Evolutionary conservation across 306 rosid species (phyloP).

Genomic region (Nissolia schottii): DNA sequence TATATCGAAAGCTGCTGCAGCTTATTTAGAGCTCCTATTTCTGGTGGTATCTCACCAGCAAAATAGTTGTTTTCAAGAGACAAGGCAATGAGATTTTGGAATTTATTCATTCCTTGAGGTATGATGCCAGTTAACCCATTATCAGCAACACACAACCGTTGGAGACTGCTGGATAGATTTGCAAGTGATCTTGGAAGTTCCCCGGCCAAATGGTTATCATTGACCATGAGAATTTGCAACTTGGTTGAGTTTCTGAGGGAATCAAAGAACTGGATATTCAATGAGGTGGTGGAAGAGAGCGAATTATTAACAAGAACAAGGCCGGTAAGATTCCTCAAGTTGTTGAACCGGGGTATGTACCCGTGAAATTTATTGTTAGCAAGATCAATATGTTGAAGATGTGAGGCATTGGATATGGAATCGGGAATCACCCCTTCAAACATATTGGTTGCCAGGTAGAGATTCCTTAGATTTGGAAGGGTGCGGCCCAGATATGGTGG

Average conservation of each 20-base stretch:
- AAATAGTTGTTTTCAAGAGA: conserved; percentile 26
- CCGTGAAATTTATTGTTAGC: conserved; percentile 26
- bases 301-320: conserved; percentile 7
- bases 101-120: conserved; percentile 28
- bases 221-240: conserved; percentile 4
- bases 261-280: conserved; percentile 25
- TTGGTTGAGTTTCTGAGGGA: conserved; percentile 26
- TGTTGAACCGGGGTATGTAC: conserved; percentile 15
- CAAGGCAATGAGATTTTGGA: conserved; percentile 26
- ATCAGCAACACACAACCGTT: conserved; percentile 28
- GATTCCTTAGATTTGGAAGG: conserved; percentile 25
- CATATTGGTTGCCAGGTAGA: conserved; percentile 15
- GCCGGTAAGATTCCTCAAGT: conserved; percentile 17
- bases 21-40: conserved; percentile 23
- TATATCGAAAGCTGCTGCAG: not conserved
- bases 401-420: conserved; percentile 39
- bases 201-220: conserved; percentile 29
- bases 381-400: conserved; percentile 24
- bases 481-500: not conserved
- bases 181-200: conserved; percentile 34
- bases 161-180: conserved; percentile 25
- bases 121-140: conserved; percentile 24
- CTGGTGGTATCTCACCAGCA: conserved; percentile 32
- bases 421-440: conserved; percentile 34
- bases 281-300: conserved; percentile 24